Evolutionary conservation across 2,329 filamentous ascomycete species (phyloP).

Genomic region (Fonsecaea monophora): DNA sequence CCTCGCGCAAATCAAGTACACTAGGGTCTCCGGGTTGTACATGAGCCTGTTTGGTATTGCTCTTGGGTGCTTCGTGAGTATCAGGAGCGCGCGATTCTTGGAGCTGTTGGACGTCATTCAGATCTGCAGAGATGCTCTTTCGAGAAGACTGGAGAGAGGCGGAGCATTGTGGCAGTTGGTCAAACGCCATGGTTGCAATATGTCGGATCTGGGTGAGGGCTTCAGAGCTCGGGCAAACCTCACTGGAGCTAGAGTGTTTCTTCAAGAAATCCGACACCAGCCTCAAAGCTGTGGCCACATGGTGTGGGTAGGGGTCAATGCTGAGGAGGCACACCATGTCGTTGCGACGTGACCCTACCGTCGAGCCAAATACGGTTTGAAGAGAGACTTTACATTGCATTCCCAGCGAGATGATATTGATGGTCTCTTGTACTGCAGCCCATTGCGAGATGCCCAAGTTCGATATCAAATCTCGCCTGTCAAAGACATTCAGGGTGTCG

Average conservation of each 20-base stretch:
- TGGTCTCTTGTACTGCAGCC: background rate
- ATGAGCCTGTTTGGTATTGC: background rate
- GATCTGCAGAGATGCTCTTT: background rate
- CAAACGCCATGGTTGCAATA: background rate
- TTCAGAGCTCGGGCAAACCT: background rate
- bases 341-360: background rate
- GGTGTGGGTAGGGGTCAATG: constrained; percentile 8
- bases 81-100: background rate
- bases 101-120: background rate
- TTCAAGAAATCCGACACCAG: background rate
- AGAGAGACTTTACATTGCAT: background rate
- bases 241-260: background rate
- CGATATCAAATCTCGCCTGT: constrained; percentile 1
- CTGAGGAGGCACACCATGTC: constrained; percentile 2
- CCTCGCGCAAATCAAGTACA: too few species aligned
- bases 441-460: background rate
- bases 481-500: background rate
- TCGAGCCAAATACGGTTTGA: background rate
- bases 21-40: too few species aligned
- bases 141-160: background rate
- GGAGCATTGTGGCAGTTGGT: constrained; percentile 7
- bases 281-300: constrained; percentile 2
- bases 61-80: background rate
- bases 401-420: constrained; percentile 1
- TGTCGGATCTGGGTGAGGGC: background rate